Percentiles rank a stretch among this genome's conserved stretches.
These are phyloP conservation scores for Agapanthus africanus DNA, from an alignment of 106 monocot species.

Conservation along the genomic window DNA sequence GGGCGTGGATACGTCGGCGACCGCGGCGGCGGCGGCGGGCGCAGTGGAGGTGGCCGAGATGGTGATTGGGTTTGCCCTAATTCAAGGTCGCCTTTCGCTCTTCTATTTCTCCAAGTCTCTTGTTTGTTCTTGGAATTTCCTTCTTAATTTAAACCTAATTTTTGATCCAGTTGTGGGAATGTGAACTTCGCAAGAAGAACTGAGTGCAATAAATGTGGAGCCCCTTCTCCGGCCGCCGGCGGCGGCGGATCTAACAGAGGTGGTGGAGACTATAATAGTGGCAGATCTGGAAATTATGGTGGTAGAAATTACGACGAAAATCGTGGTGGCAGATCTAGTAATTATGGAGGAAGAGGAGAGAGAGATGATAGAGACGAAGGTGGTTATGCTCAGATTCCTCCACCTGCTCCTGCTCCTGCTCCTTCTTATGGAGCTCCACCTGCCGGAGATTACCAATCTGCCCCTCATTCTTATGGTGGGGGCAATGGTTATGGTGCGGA, in stretches of 20 bases:
- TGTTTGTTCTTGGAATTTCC: background rate
- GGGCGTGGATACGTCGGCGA: constrained; percentile 48
- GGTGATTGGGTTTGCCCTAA: constrained; percentile 97
- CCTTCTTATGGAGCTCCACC: constrained; percentile 41
- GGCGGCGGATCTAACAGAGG: constrained; percentile 41
- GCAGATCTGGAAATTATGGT: constrained; percentile 26
- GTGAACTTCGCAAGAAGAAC: constrained; percentile 87
- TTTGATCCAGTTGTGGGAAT: constrained; percentile 70
- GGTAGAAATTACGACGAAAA: constrained; percentile 25
- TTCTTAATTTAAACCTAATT: background rate
- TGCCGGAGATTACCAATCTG: constrained; percentile 41
- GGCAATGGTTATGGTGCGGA: constrained; percentile 53
- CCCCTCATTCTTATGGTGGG: constrained; percentile 50
- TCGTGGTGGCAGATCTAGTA: constrained; percentile 29
- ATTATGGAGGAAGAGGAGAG: constrained; percentile 32
- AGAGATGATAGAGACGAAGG: constrained; percentile 32
- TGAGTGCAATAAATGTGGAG: constrained; percentile 94
- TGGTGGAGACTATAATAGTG: constrained; percentile 22
- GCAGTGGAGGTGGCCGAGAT: constrained; percentile 55
- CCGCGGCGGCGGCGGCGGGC: constrained; percentile 32
- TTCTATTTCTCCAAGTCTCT: background rate
- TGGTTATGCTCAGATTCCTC: constrained; percentile 61
- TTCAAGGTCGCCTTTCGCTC: constrained; percentile 38
- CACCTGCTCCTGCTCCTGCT: constrained; percentile 21
- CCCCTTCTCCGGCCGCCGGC: constrained; percentile 49